Evolutionary conservation across 345 rosid genomes (phyloP).

Genomic region (Rhodamnia rubescens): DNA sequence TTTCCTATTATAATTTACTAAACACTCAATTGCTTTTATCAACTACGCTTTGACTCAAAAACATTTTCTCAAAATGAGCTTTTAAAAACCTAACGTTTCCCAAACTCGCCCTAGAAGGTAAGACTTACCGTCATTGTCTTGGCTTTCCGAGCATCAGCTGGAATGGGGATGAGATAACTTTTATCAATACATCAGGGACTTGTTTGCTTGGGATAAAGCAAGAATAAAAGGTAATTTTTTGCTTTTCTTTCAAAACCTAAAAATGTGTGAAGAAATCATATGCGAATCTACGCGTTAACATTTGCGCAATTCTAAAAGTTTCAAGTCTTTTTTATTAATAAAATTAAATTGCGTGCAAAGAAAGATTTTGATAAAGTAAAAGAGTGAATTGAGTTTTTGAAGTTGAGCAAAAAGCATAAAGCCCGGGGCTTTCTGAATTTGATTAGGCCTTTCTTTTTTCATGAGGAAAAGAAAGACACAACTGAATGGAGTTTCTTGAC

Average conservation of each 20-base stretch:
- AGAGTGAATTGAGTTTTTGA: not conserved
- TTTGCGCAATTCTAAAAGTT: not conserved
- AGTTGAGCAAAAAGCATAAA: not conserved
- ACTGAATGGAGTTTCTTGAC: too few species aligned
- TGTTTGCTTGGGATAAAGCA: too few species aligned
- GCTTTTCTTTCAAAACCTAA: not conserved
- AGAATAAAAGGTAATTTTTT: not conserved
- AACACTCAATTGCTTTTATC: not conserved
- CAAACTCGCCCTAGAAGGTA: not conserved
- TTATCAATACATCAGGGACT: too few species aligned
- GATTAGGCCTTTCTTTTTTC: too few species aligned
- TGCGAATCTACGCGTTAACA: not conserved
- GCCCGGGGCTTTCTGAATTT: not conserved
- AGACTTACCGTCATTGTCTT: too few species aligned
- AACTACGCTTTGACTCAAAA: not conserved
- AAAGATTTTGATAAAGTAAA: not conserved
- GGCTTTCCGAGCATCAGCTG: too few species aligned
- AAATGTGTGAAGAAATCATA: not conserved
- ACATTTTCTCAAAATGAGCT: not conserved
- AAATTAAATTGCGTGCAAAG: not conserved
- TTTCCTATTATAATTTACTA: not conserved
- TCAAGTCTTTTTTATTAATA: not conserved
- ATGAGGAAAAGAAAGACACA: too few species aligned
- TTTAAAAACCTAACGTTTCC: not conserved
- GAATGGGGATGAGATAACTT: too few species aligned